phyloP scores from a whole-genome alignment of 2,329 filamentous ascomycete genomes.

The Geoglossum cookeanum region DNA sequence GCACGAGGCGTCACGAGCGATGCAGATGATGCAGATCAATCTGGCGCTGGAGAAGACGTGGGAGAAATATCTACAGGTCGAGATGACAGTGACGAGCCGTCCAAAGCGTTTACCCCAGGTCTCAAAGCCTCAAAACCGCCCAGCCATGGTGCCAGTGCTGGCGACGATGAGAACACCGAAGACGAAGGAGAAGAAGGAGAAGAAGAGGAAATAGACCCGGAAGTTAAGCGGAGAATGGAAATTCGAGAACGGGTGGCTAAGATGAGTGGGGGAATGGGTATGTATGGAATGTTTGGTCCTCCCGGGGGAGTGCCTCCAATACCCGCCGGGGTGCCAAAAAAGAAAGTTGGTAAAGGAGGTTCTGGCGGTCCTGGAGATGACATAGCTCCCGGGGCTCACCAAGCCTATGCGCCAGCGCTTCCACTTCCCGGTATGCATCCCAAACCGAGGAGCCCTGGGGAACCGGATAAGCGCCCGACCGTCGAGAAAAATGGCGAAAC shows the following conservation, averaged over 20 bases:
- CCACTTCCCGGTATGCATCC: constrained; percentile 51
- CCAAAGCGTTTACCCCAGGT: constrained; percentile 10
- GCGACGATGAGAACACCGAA: constrained; percentile 30
- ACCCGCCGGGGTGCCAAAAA: constrained; percentile 30
- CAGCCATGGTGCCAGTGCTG: constrained; percentile 25
- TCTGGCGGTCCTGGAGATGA: constrained; percentile 18
- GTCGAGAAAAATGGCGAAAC: constrained; percentile 31
- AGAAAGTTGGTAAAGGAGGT: constrained; percentile 30
- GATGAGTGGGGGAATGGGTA: constrained; percentile 94
- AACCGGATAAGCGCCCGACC: constrained; percentile 21
- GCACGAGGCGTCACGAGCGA: constrained; percentile 38
- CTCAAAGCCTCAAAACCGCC: background rate
- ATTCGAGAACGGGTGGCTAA: constrained; percentile 92
- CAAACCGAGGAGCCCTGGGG: constrained; percentile 29
- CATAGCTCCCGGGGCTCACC: constrained; percentile 11
- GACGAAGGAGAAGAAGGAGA: constrained; percentile 52
- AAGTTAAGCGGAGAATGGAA: constrained; percentile 68
- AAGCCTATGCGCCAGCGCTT: constrained; percentile 35
- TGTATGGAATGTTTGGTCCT: constrained; percentile 80
- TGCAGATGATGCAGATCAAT: constrained; percentile 46
- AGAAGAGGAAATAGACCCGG: constrained; percentile 73
- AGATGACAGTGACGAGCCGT: constrained; percentile 52
- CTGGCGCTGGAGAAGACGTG: constrained; percentile 42
- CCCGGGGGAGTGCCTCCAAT: constrained; percentile 40
- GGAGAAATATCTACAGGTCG: constrained; percentile 46